Evolutionary conservation across 2,329 filamentous ascomycete species (phyloP), one percentile per base, ranked within the genome.

Genomic region (Cordyceps cicadae): DNA sequence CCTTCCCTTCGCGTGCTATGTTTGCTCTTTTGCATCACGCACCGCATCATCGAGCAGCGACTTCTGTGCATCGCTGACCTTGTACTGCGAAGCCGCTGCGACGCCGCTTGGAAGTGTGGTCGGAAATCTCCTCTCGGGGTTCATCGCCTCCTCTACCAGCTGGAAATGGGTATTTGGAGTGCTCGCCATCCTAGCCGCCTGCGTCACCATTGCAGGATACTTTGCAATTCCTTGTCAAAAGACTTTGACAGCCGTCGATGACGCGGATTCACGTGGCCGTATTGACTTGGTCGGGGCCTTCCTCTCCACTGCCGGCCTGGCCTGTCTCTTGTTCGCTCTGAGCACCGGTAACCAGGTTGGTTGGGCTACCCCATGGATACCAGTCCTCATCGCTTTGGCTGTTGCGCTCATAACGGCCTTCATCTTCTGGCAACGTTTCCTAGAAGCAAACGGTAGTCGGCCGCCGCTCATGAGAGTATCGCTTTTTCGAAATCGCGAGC

Each of bases 161-260:
- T 87, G 83, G 83, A 79, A 78, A 67, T 84, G 82, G 75, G 80
- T 85, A 0, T 85, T 86, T 67, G 85, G 81, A 68, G 77, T 81
- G 19, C 77, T 84, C 34, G 82, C 81, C 3, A 80, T 83, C 21
- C 71, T 85, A 3, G 80, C 79, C 2, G 77, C 77, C 14, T 60
- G 78, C 5, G 76, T 84, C 17, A 81, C 82, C 1, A 70, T 78
- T 0, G 77, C 78, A 0, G 82, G 79, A 5, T 71, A 81, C 54
- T 76, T 84, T 54, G 73, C 85, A 51, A 83, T 87, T 50, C 84
- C 84, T n/a, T 29, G 29, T 29, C 12, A 41, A 6, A 15, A n/a
- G 11, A n/a, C 1, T 41, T 6, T 9, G 32, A 34, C 39, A 15
- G 12, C 11, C 14, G n/a, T 5, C 39, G 5, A 15, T 41, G 17